These are phyloP conservation scores for Knoxdaviesia capensis DNA, from an alignment of 2,329 filamentous ascomycete species.

Conservation along the genomic window DNA sequence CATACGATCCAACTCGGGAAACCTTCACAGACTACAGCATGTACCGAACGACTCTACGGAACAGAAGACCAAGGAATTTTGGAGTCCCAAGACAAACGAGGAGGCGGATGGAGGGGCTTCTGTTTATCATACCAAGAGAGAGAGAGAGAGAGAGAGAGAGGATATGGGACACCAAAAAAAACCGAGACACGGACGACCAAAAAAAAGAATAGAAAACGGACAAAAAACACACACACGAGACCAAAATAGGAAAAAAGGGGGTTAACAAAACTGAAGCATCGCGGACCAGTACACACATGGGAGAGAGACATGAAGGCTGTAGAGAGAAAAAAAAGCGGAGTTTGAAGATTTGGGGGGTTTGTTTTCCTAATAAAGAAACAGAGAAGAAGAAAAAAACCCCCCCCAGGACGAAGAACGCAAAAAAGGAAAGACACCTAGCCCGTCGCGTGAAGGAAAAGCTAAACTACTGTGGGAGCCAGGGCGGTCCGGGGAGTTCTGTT, in stretches of 20 bases:
- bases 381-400: not conserved
- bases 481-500: too few relatives aligned
- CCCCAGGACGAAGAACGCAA: not conserved
- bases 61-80: too few relatives aligned
- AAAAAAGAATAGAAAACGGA: not conserved
- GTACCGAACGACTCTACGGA: too few relatives aligned
- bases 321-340: not conserved
- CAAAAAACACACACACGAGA: not conserved
- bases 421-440: too few relatives aligned
- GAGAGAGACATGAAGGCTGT: not conserved
- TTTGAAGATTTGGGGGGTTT: not conserved
- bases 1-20: too few relatives aligned
- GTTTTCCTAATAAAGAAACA: not conserved
- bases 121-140: not conserved
- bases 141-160: not conserved
- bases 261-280: not conserved
- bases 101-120: not conserved
- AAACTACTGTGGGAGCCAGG: too few relatives aligned
- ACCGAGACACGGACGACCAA: not conserved
- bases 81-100: not conserved
- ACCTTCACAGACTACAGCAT: too few relatives aligned
- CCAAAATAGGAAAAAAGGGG: slow-evolving; percentile 1
- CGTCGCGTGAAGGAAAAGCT: too few relatives aligned
- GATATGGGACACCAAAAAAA: not conserved
- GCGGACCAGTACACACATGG: not conserved